Conservation (phyloP, 2,329 filamentous ascomycete species). For the Beauveria medogensis region DNA sequence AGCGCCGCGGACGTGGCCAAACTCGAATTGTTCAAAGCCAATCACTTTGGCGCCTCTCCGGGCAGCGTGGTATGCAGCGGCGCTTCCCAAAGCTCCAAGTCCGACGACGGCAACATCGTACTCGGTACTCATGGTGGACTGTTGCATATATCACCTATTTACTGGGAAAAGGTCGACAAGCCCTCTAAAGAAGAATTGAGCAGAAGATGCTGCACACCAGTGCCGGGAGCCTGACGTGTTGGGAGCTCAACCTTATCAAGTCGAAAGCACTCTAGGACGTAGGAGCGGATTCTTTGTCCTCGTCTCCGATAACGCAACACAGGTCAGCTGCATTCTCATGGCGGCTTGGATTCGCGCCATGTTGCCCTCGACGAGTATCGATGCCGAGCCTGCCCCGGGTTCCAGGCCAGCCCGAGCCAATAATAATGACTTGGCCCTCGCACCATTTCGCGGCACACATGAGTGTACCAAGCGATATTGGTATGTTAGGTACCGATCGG, state of each 20-base stretch:
- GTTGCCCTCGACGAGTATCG: background rate
- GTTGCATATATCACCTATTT: background rate
- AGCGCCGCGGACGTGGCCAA: constrained; percentile 18
- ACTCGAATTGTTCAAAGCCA: constrained; percentile 19
- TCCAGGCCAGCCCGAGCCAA: constrained; percentile 1
- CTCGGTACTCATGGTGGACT: background rate
- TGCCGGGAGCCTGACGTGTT: background rate
- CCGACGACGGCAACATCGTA: constrained; percentile 13
- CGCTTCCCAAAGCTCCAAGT: constrained; percentile 14
- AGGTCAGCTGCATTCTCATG: constrained; percentile 5
- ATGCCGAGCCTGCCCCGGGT: constrained; percentile 2
- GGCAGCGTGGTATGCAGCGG: constrained; percentile 14
- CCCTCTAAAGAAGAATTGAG: background rate
- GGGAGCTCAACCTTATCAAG: background rate
- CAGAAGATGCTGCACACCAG: background rate
- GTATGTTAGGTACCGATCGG: background rate
- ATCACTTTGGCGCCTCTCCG: constrained; percentile 18
- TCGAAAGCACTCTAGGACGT: background rate
- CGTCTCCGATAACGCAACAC: background rate
- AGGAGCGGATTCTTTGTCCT: background rate
- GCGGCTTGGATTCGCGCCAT: background rate
- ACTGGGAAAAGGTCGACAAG: too few relatives aligned
- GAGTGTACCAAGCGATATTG: background rate
- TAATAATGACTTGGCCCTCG: background rate
- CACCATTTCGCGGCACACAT: background rate